phyloP scores from a whole-genome alignment of 2,329 filamentous ascomycete species.

The Davidsoniella australis region DNA sequence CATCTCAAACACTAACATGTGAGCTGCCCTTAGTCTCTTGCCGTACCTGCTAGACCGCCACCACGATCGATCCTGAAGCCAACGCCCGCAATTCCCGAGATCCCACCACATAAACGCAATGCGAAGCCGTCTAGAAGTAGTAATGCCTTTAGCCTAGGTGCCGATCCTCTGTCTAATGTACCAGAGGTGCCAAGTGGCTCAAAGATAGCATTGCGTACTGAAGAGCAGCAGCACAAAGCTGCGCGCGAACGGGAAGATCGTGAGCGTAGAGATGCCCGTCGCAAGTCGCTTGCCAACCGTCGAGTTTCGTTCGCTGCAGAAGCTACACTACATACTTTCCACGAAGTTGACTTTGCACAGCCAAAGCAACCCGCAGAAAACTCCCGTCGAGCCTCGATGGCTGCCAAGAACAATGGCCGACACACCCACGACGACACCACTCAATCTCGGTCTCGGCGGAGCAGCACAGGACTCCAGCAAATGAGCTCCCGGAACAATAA shows the following conservation, averaged over 20 bases:
- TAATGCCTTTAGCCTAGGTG: slow-evolving; percentile 7
- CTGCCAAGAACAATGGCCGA: neutral
- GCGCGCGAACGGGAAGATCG: slow-evolving; percentile 53
- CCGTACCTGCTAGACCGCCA: slow-evolving; percentile 31
- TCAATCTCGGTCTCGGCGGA: slow-evolving; percentile 30
- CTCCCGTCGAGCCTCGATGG: slow-evolving; percentile 39
- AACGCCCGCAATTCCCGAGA: slow-evolving; percentile 50
- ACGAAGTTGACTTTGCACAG: slow-evolving; percentile 76
- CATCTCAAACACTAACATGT: neutral
- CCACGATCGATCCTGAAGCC: slow-evolving; percentile 67
- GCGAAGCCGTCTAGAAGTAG: slow-evolving; percentile 4
- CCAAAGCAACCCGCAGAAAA: slow-evolving; percentile 67
- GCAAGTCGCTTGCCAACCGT: slow-evolving; percentile 84
- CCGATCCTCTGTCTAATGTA: slow-evolving; percentile 11
- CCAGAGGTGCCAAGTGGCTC: slow-evolving; percentile 19
- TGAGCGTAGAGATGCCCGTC: slow-evolving; percentile 68
- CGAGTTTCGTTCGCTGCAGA: slow-evolving; percentile 95
- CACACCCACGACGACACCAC: slow-evolving; percentile 17
- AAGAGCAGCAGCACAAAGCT: slow-evolving; percentile 54
- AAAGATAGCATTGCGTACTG: slow-evolving; percentile 47
- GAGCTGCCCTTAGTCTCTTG: slow-evolving; percentile 31
- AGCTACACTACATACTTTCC: slow-evolving; percentile 92
- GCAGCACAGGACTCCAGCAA: slow-evolving; percentile 33
- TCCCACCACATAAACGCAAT: slow-evolving; percentile 28
- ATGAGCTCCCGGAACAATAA: slow-evolving; percentile 47